Evolutionary conservation across 345 rosid species (phyloP).

Genomic region (Luvunga scandens): DNA sequence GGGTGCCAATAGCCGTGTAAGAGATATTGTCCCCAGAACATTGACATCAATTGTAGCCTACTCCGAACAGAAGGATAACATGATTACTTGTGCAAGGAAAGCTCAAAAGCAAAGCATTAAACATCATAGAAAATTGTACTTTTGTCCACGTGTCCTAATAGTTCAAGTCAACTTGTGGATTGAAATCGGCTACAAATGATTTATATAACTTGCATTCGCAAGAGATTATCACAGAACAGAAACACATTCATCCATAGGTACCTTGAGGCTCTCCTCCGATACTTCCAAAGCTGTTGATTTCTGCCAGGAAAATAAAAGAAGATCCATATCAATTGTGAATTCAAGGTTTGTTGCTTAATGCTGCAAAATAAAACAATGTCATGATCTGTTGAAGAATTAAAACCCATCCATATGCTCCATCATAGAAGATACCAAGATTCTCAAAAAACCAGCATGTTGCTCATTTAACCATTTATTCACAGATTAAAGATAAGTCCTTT

Average conservation of each 20-base stretch:
- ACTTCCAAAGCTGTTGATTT: conserved; percentile 77
- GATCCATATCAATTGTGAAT: neutral
- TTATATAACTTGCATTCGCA: neutral
- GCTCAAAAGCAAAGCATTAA: neutral
- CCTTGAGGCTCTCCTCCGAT: conserved; percentile 75
- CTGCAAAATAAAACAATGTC: neutral
- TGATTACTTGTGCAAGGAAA: conserved; percentile 2
- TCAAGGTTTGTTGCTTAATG: neutral
- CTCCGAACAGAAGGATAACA: conserved; percentile 6
- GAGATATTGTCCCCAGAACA: conserved; percentile 84
- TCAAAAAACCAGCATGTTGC: neutral
- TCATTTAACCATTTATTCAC: neutral
- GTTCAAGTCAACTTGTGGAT: neutral
- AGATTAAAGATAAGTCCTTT: neutral
- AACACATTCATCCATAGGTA: conserved; percentile 18
- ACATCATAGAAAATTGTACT: neutral
- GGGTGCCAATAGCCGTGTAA: conserved; percentile 76
- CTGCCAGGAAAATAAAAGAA: conserved; percentile 38
- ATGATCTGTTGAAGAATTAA: neutral
- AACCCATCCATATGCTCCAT: neutral
- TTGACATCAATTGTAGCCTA: conserved; percentile 82
- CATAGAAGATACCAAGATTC: neutral
- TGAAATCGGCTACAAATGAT: neutral
- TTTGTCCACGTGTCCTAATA: neutral
- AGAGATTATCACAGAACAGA: neutral